Conservation (phyloP, 495 filamentous ascomycete genomes). For the Aspergillus baeticus region DNA sequence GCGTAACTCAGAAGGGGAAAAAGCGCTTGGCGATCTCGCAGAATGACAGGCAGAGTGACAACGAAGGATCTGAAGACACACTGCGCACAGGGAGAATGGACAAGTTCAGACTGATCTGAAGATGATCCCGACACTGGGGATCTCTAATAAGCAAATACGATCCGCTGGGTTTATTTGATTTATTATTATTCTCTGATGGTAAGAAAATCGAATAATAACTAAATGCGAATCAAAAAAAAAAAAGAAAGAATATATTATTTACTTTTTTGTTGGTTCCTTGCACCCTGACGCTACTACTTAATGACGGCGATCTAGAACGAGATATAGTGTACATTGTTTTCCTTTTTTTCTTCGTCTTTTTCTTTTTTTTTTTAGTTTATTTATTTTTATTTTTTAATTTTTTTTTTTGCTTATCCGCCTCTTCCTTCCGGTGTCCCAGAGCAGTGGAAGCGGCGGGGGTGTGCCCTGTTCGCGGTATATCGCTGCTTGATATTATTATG, state of each 20-base stretch:
- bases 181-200: slow-evolving; percentile 6
- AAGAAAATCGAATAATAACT: slow-evolving; percentile 7
- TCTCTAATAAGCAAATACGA: slow-evolving; percentile 21
- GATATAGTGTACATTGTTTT: slow-evolving; percentile 17
- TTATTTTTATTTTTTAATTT: background rate
- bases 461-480: slow-evolving; percentile 13
- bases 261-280: slow-evolving; percentile 16
- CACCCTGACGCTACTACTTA: slow-evolving; percentile 3
- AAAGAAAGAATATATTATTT: slow-evolving; percentile 10
- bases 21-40: background rate
- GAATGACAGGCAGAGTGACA: slow-evolving; percentile 13
- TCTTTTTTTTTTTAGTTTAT: background rate
- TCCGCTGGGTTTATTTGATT: slow-evolving; percentile 5
- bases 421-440: slow-evolving; percentile 24
- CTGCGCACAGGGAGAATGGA: background rate
- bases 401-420: slow-evolving; percentile 5
- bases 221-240: slow-evolving; percentile 5
- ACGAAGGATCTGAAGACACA: background rate
- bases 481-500: slow-evolving; percentile 10
- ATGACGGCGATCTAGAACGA: slow-evolving; percentile 27
- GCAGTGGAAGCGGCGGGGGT: slow-evolving; percentile 30
- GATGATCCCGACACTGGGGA: slow-evolving; percentile 16
- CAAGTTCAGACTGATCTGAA: slow-evolving; percentile 7
- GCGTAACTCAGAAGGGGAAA: slow-evolving; percentile 2
- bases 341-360: background rate